Evolutionary conservation across 805 yeast genomes (phyloP), one percentile per base, ranked within the genome.

Genomic region (Barnettozyma populi): DNA sequence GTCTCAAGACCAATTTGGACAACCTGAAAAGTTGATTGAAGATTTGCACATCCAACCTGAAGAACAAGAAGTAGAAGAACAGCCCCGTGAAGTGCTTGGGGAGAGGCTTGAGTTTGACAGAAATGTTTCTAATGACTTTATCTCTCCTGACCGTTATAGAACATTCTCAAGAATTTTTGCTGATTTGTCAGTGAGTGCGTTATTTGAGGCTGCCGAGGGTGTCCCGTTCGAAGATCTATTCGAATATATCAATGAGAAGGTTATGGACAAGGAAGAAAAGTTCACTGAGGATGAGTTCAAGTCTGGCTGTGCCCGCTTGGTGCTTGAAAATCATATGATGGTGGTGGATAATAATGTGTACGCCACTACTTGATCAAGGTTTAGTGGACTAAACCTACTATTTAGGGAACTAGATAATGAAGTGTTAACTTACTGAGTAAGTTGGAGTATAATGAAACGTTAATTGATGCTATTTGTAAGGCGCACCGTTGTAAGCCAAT

Each of bases 131-230:
- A 45, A 39, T 36, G 44, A 20, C 11, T 16, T 36, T 10, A 70
- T 82, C 18, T 78, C 86, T 4, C 71, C 73, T 2, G 69, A 74
- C 18, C 70, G 88, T 53, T 66, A 72, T 44, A 69, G 66, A n/a
- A 57, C 61, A 27, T 73, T 80, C 57, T 71, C 74, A 19, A 68
- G 71, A 50, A 62, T 71, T 11, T 68, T 77, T 19, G 80, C 83
- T 1, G 64, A 62, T 21, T 64, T 79, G 38, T 67, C 76, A 57
- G 71, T 72, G 47, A 66, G 74, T 5, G 70, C 67, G 19, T 47
- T 71, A 5, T 74, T 71, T 47, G 73, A 70, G 19, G 74, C 68
- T 36, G 78, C 72, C 16, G 75, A 72, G 24, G 78, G 73, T 32
- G 72, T 74, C 44, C 63, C 72, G 1, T 54, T 67, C 9, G 68